phyloP scores from a whole-genome alignment of 495 filamentous ascomycete genomes.

The Annulohypoxylon bovei region DNA sequence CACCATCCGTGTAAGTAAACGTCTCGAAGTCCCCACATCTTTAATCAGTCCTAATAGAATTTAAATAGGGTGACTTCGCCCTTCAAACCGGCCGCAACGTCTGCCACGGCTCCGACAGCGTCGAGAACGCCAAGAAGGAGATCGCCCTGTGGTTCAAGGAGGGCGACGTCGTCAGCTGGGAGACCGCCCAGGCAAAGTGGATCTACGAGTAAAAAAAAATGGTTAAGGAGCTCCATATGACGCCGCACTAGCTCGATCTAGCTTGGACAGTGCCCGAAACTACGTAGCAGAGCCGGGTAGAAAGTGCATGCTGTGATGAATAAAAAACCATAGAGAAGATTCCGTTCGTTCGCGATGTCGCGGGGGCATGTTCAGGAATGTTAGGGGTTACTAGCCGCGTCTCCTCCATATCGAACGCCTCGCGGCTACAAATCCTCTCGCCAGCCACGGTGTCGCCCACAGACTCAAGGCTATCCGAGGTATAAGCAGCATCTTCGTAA shows the following conservation, averaged over 20 bases:
- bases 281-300: constrained; percentile 7
- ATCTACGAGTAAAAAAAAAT: constrained; percentile 82
- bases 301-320: constrained; percentile 25
- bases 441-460: constrained; percentile 96
- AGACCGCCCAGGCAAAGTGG: constrained; percentile 83
- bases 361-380: not conserved
- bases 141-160: constrained; percentile 96
- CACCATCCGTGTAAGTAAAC: constrained; percentile 84
- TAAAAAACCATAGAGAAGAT: constrained; percentile 23
- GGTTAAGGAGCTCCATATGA: constrained; percentile 3
- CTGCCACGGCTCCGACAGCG: constrained; percentile 98
- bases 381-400: constrained; percentile 4
- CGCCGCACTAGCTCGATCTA: constrained; percentile 8
- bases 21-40: constrained; percentile 32
- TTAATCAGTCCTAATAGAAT: constrained; percentile 10
- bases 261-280: constrained; percentile 1
- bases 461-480: constrained; percentile 77
- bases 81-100: constrained; percentile 90
- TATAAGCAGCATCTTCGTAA: constrained; percentile 86
- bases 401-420: constrained; percentile 39
- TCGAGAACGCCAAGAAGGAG: constrained; percentile 99
- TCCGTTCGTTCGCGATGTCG: not conserved
- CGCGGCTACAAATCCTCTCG: constrained; percentile 68
- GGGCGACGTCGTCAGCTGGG: constrained; percentile 82
- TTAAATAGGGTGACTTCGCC: constrained; percentile 48